phyloP scores from a whole-genome alignment of 805 yeast species.

The Wickerhamia fluorescens region DNA sequence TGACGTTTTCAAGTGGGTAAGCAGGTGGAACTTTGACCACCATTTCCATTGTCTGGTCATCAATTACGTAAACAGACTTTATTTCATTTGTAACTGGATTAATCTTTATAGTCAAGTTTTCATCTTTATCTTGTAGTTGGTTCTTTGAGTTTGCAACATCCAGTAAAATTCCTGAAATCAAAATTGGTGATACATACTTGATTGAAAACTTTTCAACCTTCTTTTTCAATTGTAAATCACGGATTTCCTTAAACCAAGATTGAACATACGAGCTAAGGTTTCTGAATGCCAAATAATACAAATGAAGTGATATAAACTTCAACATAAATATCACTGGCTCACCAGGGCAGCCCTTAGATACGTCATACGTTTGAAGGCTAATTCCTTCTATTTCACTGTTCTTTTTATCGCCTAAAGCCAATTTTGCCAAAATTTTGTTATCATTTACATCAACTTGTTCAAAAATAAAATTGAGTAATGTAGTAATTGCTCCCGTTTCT shows the following conservation, averaged over 20 bases:
- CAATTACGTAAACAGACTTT: conserved; percentile 66
- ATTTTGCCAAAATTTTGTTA: conserved; percentile 12
- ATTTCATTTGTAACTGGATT: conserved; percentile 60
- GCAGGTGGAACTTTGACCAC: conserved; percentile 63
- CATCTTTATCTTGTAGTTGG: conserved; percentile 25
- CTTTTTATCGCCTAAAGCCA: conserved; percentile 8
- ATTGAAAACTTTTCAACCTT: conserved; percentile 58
- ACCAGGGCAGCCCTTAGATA: conserved; percentile 14
- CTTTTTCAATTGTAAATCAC: conserved; percentile 58
- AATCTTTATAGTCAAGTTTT: conserved; percentile 52
- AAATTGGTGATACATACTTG: conserved; percentile 53
- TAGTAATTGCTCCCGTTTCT: conserved; percentile 33
- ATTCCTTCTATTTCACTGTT: conserved; percentile 9
- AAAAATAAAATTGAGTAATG: conserved; percentile 48
- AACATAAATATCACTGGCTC: conserved; percentile 24
- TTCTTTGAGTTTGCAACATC: conserved; percentile 40
- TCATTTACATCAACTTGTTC: conserved; percentile 42
- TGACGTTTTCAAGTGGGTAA: conserved; percentile 72
- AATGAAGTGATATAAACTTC: conserved; percentile 38
- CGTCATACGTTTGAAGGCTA: conserved; percentile 15
- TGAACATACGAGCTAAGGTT: conserved; percentile 53
- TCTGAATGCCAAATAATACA: conserved; percentile 44
- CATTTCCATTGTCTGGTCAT: conserved; percentile 82
- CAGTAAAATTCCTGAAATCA: conserved; percentile 52
- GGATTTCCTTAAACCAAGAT: conserved; percentile 63